These are phyloP conservation scores for Sclerotinia subarctica DNA, from an alignment of 2,329 filamentous ascomycete genomes.

Conservation along the genomic window DNA sequence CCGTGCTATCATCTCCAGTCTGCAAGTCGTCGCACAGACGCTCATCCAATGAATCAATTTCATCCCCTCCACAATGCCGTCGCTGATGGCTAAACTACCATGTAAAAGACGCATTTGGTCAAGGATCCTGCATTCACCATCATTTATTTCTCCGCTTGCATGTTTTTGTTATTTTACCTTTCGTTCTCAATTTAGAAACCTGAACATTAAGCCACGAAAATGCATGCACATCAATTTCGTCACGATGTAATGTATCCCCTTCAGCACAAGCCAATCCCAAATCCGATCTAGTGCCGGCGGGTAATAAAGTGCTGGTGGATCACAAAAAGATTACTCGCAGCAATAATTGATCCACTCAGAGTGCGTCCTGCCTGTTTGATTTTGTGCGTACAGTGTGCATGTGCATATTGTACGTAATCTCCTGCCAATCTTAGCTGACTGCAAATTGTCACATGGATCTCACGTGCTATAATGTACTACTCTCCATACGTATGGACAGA, in stretches of 20 bases:
- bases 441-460: neutral
- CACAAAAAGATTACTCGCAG: slow-evolving; percentile 4
- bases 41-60: slow-evolving; percentile 13
- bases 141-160: slow-evolving; percentile 9
- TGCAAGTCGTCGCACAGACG: neutral
- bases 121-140: slow-evolving; percentile 1
- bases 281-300: slow-evolving; percentile 8
- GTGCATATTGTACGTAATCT: slow-evolving; percentile 10
- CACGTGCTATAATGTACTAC: neutral
- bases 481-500: neutral
- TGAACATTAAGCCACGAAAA: slow-evolving; percentile 5
- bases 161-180: neutral
- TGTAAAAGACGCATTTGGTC: neutral
- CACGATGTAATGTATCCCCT: slow-evolving; percentile 9
- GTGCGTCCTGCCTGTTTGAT: neutral
- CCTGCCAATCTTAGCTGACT: neutral
- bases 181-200: neutral
- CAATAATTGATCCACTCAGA: slow-evolving; percentile 13
- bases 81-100: neutral
- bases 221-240: slow-evolving; percentile 11
- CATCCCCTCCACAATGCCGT: slow-evolving; percentile 1
- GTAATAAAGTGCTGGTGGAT: slow-evolving; percentile 14
- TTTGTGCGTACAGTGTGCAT: slow-evolving; percentile 5
- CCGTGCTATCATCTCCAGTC: slow-evolving; percentile 4
- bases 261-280: neutral